Evolutionary conservation across 805 yeast genomes (phyloP).

Genomic region (Yarrowia divulgata): DNA sequence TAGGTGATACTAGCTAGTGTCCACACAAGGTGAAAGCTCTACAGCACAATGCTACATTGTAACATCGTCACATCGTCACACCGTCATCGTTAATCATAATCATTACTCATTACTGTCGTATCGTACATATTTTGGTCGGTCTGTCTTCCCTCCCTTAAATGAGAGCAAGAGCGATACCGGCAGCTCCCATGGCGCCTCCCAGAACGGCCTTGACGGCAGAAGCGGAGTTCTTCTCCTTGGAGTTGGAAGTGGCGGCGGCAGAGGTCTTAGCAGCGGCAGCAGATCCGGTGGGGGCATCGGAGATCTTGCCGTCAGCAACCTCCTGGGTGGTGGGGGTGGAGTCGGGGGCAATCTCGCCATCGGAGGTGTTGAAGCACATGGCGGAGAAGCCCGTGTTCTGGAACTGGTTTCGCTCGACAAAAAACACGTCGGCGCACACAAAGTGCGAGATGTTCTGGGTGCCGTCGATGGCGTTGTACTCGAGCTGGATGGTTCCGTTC

Average conservation of each 20-base stretch:
- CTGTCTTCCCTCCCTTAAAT: slow-evolving; percentile 2
- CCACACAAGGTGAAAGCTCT: no score
- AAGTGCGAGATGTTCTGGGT: slow-evolving; percentile 54
- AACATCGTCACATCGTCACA: no score
- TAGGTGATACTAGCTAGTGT: no score
- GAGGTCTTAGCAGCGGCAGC: slow-evolving; percentile 59
- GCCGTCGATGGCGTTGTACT: slow-evolving; percentile 54
- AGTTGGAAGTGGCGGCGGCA: slow-evolving; percentile 71
- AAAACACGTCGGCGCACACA: slow-evolving; percentile 57
- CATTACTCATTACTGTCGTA: slow-evolving; percentile 26
- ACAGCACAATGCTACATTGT: no score
- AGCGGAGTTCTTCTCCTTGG: slow-evolving; percentile 64
- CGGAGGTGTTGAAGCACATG: slow-evolving; percentile 55
- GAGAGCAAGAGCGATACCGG: slow-evolving; percentile 39
- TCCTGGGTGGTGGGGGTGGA: slow-evolving; percentile 44
- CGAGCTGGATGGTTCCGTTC: slow-evolving; percentile 57
- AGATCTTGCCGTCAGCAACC: slow-evolving; percentile 18
- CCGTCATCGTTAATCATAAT: neutral
- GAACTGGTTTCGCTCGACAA: slow-evolving; percentile 53
- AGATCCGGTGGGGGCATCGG: slow-evolving; percentile 20
- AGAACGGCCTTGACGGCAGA: slow-evolving; percentile 47
- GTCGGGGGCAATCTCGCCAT: slow-evolving; percentile 51
- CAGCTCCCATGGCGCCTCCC: slow-evolving; percentile 36
- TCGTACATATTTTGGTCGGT: neutral
- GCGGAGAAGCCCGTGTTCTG: slow-evolving; percentile 50